Base-by-base conservation (phyloP, 225 moss, liverwort and hornwort genomes). In the Marchantia paleacea region DNA sequence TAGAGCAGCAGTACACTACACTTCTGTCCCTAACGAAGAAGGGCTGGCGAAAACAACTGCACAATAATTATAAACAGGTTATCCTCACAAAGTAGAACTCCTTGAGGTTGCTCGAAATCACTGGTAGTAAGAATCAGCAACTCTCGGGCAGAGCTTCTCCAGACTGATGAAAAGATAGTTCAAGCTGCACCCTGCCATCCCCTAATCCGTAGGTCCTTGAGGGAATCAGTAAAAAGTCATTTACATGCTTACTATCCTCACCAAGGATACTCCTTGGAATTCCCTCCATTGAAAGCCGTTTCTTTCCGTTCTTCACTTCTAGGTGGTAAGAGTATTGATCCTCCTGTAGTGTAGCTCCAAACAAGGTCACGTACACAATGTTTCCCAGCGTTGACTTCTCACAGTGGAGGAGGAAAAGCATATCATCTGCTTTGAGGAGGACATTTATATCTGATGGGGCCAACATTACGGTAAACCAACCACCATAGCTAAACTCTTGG, bases 401-500 rank as follows among this genome's bases (percentile, higher is more conserved):
- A 14, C 52, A 82, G 78, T 92, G 88, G 53, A 92, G 89, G 20
- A 92, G 91, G 25, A 92, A 92, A 47, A 92, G 81, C 88, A 90
- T 88, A 78, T 88, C 89, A 28, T 85, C 87, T 0, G 92, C 86
- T 63, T 87, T 87, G 0, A 92, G 76, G 0, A 92, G 12, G 76
- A 92, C 77, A 22, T 92, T 81, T 3, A 79, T 16, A 22, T 92
- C 92, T 2, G 81, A 82, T 0, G 91, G 88, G 52, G 78, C 75
- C 13, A 92, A 72, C 4, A 85, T 75, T 0, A 91, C 89, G 1
- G 84, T 91, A 82, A 91, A 92, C 92, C 91, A 92, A 1, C 80
- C 66, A 20, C 90, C 92, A 47, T 91, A 92, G 16, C 86, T 87
- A 64, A 92, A 90, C 4, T 92, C 85, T 29, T 87, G 29, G 0